phyloP scores from a whole-genome alignment of 164 flowering plant species.

The Vitis rupestris region DNA sequence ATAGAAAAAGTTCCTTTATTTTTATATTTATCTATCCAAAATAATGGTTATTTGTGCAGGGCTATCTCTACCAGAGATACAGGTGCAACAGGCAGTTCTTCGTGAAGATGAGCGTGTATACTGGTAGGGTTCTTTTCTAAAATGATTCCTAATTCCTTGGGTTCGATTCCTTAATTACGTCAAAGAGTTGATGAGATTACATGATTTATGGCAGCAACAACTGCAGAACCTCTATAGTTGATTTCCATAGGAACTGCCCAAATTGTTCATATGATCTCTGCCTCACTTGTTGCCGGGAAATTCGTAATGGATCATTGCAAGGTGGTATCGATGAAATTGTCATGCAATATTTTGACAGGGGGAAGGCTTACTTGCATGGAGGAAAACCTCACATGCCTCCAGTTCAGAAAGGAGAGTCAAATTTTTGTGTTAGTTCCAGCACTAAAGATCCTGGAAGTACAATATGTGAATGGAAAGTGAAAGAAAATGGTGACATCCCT shows the following conservation, averaged over 20 bases:
- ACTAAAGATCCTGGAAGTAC: not conserved
- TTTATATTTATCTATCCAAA: no score
- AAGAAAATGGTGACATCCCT: slow-evolving; percentile 19
- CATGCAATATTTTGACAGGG: slow-evolving; percentile 3
- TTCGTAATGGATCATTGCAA: slow-evolving; percentile 13
- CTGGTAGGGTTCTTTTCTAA: not conserved
- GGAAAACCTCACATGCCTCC: not conserved
- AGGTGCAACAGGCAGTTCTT: slow-evolving; percentile 13
- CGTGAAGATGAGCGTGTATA: slow-evolving; percentile 19
- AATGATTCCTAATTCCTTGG: no score
- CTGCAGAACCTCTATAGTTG: slow-evolving; percentile 29
- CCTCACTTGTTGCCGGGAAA: slow-evolving; percentile 25
- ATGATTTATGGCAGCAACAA: slow-evolving; percentile 10
- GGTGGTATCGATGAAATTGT: not conserved
- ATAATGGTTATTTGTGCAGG: slow-evolving; percentile 18
- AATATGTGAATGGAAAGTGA: slow-evolving; percentile 15
- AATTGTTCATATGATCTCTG: slow-evolving; percentile 27
- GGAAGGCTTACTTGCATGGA: slow-evolving; percentile 3
- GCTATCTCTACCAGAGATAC: slow-evolving; percentile 19
- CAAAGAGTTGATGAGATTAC: no score
- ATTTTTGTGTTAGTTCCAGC: no score
- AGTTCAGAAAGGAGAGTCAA: not conserved
- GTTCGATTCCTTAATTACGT: no score
- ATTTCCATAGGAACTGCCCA: not conserved
- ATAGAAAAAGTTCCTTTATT: no score